phyloP scores from a whole-genome alignment of 1,139 yeast species.

The Candida tropicalis region DNA sequence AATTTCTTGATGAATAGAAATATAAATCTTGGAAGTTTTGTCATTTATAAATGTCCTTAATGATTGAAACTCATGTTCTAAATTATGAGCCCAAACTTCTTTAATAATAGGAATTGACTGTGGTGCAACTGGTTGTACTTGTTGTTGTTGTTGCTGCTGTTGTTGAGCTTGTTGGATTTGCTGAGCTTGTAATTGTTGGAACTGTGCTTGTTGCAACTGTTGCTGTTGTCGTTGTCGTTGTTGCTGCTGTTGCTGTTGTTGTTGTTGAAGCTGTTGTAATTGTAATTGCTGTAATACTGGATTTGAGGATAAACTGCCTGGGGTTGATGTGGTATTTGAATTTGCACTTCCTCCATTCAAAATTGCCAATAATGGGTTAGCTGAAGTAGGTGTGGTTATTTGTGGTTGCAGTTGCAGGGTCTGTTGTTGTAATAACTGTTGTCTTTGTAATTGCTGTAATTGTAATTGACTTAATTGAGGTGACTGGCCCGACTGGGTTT shows the following conservation, averaged over 20 bases:
- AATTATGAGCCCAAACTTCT: conserved; percentile 86
- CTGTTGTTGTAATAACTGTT: conserved; percentile 39
- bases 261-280: conserved; percentile 28
- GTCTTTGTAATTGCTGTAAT: conserved; percentile 44
- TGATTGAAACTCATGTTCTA: conserved; percentile 77
- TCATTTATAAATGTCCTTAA: conserved; percentile 69
- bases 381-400: conserved; percentile 25
- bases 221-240: conserved; percentile 24
- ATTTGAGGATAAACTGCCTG: conserved; percentile 18
- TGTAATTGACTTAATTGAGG: conserved; percentile 45
- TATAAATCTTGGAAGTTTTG: conserved; percentile 58
- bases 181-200: conserved; percentile 22
- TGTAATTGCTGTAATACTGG: conserved; percentile 39
- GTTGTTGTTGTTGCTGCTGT: conserved; percentile 19
- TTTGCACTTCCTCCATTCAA: conserved; percentile 37
- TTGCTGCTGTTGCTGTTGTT: conserved; percentile 17
- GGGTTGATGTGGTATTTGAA: conserved; percentile 4
- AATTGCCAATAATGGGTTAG: conserved; percentile 40
- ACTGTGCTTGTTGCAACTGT: conserved; percentile 34
- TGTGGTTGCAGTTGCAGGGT: conserved; percentile 27
- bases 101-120: conserved; percentile 45
- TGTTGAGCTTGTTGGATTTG: conserved; percentile 19
- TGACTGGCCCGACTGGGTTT: conserved; percentile 26
- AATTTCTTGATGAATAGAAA: conserved; percentile 87
- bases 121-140: conserved; percentile 16